Base-by-base conservation (phyloP, 2,329 filamentous ascomycete genomes). In the Xylaria sp. region DNA sequence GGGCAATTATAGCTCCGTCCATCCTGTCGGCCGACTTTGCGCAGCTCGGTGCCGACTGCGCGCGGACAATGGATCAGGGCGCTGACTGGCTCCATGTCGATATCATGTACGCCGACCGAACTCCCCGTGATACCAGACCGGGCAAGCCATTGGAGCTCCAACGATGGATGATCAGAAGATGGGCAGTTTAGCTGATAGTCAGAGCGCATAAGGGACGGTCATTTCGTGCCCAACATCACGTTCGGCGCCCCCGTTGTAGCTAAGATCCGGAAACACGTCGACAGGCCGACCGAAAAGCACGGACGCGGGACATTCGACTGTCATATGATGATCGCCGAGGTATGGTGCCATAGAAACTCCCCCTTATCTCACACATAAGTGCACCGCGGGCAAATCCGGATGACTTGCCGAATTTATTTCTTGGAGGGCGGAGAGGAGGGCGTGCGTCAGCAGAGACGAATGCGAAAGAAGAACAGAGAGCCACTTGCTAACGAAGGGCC, bases 311-410 rank as follows among this genome's bases (percentile, higher is more conserved):
- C 95, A 15, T 99, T 99, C 79, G 96, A 99, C 81, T 99, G 96
- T 86, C 96, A 99, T 82, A 98, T 99, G 96, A 99, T 99, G 96
- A 97, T 99, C 78, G 90, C 93, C 75, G 95, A 99, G 91, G 93
- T 95, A 85, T 25, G 64, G n/a, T 53, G 9, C n/a, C 73, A 81
- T 67, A 20, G 47, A 29, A 44, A 15, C 17, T 44, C 15, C 42
- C n/a, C 5, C 22, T 25, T 25, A 13, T 47, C 22, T 31, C 20
- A 27, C 15, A 17, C 27, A 2, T 39, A 22, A n/a, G n/a, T n/a
- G n/a, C 3, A 42, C 45, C 3, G 11, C 20, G 10, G 33, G n/a
- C 10, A 20, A 2, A 9, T 7, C 42, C 54, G 9, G 9, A n/a
- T 15, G 5, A 5, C 36, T 25, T 22, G 1, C 29, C 29, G 7